Evolutionary conservation across 768 basidiomycete species (phyloP).

Genomic region (Panus rudis): DNA sequence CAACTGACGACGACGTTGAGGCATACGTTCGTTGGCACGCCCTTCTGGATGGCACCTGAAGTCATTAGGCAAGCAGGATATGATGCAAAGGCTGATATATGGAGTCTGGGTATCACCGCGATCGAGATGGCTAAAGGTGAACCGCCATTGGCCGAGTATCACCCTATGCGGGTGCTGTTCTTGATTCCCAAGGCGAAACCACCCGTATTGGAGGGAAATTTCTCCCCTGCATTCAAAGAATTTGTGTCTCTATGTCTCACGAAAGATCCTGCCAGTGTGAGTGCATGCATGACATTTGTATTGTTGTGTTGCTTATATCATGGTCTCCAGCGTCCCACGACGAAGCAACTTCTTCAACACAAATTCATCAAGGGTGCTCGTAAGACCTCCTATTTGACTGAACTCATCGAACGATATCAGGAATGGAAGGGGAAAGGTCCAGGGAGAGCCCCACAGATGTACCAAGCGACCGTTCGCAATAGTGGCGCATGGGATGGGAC

Average conservation of each 20-base stretch:
- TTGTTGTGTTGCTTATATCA: conserved; percentile 9
- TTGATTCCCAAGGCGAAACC: conserved; percentile 96
- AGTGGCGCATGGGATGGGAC: conserved; percentile 71
- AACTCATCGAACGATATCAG: conserved; percentile 83
- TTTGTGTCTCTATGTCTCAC: conserved; percentile 87
- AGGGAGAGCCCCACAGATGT: conserved; percentile 38
- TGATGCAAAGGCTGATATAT: conserved; percentile 93
- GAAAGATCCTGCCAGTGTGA: conserved; percentile 79
- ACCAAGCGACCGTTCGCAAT: conserved; percentile 52
- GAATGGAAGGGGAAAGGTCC: conserved; percentile 64
- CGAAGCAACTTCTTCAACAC: conserved; percentile 90
- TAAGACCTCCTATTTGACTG: conserved; percentile 76
- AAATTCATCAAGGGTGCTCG: conserved; percentile 83
- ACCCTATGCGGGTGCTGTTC: conserved; percentile 98
- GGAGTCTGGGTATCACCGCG: conserved; percentile 96
- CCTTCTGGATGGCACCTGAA: conserved; percentile 99
- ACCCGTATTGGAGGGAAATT: conserved; percentile 81
- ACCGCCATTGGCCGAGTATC: conserved; percentile 93
- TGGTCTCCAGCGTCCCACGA: conserved; percentile 69
- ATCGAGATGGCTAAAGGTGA: conserved; percentile 98
- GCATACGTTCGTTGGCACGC: conserved; percentile 96
- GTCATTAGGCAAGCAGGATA: conserved; percentile 97
- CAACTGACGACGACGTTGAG: conserved; percentile 90
- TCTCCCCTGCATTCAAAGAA: conserved; percentile 84
- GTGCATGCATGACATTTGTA: conserved; percentile 15